Evolutionary conservation across 148 eudicot species (phyloP).

Genomic region (Spergularia marina): DNA sequence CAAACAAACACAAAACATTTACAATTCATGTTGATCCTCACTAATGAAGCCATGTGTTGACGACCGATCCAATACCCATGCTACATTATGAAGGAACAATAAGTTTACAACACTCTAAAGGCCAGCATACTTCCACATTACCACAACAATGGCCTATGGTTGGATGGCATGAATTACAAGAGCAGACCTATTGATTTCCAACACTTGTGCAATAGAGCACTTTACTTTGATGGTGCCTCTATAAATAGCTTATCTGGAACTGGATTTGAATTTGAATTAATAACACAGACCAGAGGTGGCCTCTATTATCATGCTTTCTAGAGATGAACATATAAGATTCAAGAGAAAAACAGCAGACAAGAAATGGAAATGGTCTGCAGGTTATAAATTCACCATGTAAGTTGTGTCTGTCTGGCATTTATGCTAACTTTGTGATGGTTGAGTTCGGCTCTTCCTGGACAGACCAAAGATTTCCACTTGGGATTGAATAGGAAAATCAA

Average conservation of each 20-base stretch:
- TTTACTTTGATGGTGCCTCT: not conserved
- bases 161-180: not conserved
- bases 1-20: conserved; percentile 20
- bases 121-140: not conserved
- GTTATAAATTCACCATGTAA: not conserved
- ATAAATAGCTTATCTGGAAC: not conserved
- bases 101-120: not conserved
- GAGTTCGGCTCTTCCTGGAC: not conserved
- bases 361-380: not conserved
- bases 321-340: not conserved
- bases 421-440: not conserved
- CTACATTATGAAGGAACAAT: not conserved
- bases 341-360: not conserved
- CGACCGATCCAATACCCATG: not conserved
- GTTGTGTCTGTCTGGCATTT: not conserved
- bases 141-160: not conserved
- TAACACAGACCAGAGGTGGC: no score
- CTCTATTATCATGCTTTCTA: not conserved
- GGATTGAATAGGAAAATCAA: not conserved
- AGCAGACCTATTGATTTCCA: not conserved
- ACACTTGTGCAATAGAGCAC: not conserved
- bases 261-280: not conserved
- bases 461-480: not conserved
- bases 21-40: not conserved
- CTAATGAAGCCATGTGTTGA: no score